phyloP scores from a whole-genome alignment of 108 stramenopile species.

The Phaeodactylum tricornutum region DNA sequence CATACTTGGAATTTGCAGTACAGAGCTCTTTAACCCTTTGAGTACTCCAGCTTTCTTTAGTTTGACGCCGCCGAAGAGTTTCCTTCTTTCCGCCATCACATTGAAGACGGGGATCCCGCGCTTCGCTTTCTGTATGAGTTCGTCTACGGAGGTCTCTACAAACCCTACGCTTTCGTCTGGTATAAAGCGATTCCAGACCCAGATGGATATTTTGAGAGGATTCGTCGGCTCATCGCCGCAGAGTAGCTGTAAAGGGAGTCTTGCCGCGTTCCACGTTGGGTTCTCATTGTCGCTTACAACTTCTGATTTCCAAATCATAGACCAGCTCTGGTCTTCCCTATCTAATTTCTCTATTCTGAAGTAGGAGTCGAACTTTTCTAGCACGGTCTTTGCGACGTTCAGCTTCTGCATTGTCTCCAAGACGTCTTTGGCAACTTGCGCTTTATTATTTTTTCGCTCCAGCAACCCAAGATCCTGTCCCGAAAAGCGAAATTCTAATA shows the following conservation, averaged over 20 bases:
- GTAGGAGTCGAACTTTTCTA: conserved; percentile 32
- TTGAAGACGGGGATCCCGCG: conserved; percentile 27
- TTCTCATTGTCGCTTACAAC: conserved; percentile 26
- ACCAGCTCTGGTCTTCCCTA: conserved; percentile 49
- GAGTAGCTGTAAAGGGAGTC: conserved; percentile 38
- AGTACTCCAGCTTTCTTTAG: conserved; percentile 32
- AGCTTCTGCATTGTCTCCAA: conserved; percentile 3
- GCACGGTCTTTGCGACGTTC: conserved; percentile 9
- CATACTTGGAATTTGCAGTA: conserved; percentile 42
- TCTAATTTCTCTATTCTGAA: conserved; percentile 36
- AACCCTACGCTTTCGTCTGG: conserved; percentile 33
- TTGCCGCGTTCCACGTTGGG: conserved; percentile 38
- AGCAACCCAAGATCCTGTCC: conserved; percentile 25
- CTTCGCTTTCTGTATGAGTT: conserved; percentile 24
- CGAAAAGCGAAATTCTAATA: conserved; percentile 40
- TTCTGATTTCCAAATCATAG: conserved; percentile 47
- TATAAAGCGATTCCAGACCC: conserved; percentile 37
- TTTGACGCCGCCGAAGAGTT: conserved; percentile 25
- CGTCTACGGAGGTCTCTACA: conserved; percentile 43
- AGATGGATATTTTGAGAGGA: conserved; percentile 47
- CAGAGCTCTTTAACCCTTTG: conserved; percentile 28
- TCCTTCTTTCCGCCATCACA: conserved; percentile 28
- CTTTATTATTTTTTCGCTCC: conserved; percentile 11
- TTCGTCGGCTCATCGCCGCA: conserved; percentile 44
- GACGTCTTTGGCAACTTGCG: background rate